Conservation (phyloP, 2,329 filamentous ascomycete genomes). For the Pseudocercospora eumusae region DNA sequence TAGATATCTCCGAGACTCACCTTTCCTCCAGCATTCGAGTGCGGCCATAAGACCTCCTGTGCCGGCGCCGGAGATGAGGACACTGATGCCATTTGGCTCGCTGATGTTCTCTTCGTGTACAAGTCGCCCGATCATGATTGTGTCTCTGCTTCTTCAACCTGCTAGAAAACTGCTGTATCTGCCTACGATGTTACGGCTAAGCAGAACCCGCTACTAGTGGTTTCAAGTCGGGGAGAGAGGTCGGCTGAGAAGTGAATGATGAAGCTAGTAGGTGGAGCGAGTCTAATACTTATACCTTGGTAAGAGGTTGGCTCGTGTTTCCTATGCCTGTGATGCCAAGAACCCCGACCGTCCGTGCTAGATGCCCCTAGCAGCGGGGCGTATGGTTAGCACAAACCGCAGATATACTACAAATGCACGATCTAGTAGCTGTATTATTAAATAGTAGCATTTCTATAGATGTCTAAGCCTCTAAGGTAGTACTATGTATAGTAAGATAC, state of each 20-base stretch:
- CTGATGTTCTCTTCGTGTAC: background rate
- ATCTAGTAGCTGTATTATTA: too few species aligned
- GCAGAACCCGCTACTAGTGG: background rate
- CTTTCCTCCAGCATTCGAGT: slow-evolving; percentile 27
- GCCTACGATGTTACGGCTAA: background rate
- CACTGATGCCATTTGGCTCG: slow-evolving; percentile 1
- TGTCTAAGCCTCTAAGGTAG: too few species aligned
- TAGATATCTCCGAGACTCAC: slow-evolving; percentile 5
- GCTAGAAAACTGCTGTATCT: background rate
- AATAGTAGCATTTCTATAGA: too few species aligned
- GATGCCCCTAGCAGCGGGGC: too few species aligned
- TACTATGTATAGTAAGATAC: too few species aligned
- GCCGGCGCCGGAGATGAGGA: slow-evolving; percentile 25
- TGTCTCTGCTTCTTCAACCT: background rate
- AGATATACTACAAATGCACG: too few species aligned
- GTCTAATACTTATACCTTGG: background rate
- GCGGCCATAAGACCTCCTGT: slow-evolving; percentile 26
- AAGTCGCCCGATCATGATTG: background rate
- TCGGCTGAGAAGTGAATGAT: background rate
- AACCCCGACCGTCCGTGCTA: background rate
- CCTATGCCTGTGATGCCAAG: background rate
- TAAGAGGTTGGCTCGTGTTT: background rate
- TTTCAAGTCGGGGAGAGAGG: background rate
- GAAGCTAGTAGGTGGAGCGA: background rate
- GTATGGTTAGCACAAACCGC: too few species aligned